Conservation (phyloP, 169 alveolate genomes). For the Perkinsus marinus region DNA sequence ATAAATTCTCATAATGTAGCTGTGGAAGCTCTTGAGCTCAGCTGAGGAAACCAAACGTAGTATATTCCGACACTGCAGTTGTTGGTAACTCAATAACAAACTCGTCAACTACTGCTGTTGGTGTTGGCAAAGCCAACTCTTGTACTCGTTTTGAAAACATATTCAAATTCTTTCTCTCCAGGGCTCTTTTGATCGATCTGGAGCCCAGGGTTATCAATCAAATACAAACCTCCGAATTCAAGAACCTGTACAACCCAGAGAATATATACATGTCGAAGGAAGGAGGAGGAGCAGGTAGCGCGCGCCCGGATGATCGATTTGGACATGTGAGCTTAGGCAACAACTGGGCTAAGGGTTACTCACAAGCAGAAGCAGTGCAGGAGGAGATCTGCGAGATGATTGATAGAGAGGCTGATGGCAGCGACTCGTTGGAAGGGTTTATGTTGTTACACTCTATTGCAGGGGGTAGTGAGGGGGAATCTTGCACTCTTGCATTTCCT, state of each 20-base stretch:
- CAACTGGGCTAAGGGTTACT: constrained; percentile 95
- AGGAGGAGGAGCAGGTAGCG: constrained; percentile 55
- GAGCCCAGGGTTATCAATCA: constrained; percentile 90
- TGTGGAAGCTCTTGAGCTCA: too few species aligned
- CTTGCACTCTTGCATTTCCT: too few species aligned
- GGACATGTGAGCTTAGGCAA: constrained; percentile 57
- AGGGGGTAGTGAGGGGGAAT: background rate
- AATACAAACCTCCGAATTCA: constrained; percentile 59
- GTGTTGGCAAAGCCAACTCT: too few species aligned
- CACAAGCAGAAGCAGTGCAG: constrained; percentile 76
- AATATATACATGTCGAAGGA: constrained; percentile 86
- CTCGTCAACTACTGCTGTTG: too few species aligned
- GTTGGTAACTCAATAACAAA: too few species aligned
- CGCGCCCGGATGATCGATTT: background rate
- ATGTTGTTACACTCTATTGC: constrained; percentile 90
- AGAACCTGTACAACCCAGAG: constrained; percentile 91
- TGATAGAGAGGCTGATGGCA: constrained; percentile 97
- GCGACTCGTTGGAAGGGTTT: constrained; percentile 95
- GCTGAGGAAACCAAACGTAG: too few species aligned
- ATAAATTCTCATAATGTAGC: too few species aligned
- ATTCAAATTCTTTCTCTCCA: constrained; percentile 44
- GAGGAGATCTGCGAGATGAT: constrained; percentile 95
- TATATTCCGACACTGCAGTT: too few species aligned
- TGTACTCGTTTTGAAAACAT: too few species aligned
- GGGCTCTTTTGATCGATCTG: constrained; percentile 92